These are phyloP conservation scores for Diaporthe ilicicola DNA, from an alignment of 2,329 filamentous ascomycete species.

Conservation along the genomic window DNA sequence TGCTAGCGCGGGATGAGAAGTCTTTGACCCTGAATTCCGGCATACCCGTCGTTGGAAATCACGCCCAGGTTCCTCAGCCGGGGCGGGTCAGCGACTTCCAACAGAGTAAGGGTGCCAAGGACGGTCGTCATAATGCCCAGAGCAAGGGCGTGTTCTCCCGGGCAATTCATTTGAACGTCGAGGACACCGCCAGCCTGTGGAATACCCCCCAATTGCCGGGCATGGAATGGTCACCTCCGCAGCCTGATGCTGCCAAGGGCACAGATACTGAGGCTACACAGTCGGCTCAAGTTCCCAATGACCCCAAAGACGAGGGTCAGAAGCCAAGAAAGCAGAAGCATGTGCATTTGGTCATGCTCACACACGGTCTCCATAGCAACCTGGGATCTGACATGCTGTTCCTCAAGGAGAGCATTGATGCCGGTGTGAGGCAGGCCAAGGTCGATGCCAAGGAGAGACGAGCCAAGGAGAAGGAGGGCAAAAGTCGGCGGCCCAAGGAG, in stretches of 20 bases:
- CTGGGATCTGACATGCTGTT: constrained; percentile 96
- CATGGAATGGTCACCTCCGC: constrained; percentile 52
- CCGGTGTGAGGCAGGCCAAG: constrained; percentile 77
- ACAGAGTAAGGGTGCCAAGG: constrained; percentile 64
- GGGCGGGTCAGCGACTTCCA: constrained; percentile 82
- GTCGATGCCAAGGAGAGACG: constrained; percentile 71
- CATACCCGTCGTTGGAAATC: constrained; percentile 53
- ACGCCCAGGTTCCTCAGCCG: constrained; percentile 64
- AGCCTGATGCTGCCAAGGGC: constrained; percentile 30
- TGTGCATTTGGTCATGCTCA: constrained; percentile 89
- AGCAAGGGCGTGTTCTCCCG: constrained; percentile 84
- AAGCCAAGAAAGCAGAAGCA: constrained; percentile 70
- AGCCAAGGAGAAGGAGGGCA: constrained; percentile 54
- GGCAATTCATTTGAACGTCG: constrained; percentile 79
- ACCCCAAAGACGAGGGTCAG: constrained; percentile 25
- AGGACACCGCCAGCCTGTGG: constrained; percentile 91
- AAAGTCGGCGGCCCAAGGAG: constrained; percentile 22
- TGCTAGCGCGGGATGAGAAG: constrained; percentile 86
- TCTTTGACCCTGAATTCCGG: constrained; percentile 73
- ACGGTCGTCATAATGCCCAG: constrained; percentile 68
- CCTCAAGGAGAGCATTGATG: constrained; percentile 96
- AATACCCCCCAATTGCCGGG: constrained; percentile 86
- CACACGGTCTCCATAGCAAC: constrained; percentile 95
- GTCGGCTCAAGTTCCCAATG: constrained; percentile 31
- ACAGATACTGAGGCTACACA: constrained; percentile 33